Base-by-base conservation (phyloP, 495 filamentous ascomycete genomes). In the Penicillium arizonense region DNA sequence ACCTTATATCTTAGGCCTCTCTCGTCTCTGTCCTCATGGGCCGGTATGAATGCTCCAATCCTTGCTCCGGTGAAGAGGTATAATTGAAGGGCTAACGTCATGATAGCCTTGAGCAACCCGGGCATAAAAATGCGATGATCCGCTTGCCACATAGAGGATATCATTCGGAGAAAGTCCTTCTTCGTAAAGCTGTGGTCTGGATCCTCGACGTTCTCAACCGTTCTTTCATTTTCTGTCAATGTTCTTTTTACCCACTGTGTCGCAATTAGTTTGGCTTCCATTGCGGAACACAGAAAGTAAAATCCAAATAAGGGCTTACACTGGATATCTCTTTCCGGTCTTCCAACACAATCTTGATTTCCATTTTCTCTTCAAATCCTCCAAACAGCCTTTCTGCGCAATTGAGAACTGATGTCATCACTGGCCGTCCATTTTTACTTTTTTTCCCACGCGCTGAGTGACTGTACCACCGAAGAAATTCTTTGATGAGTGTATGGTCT, bases 41-140 rank as follows among this genome's bases (percentile, higher is more conserved):
- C 37, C 21, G 39, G 59, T 35, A 65, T 62, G 40, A 62, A 57
- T 44, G 50, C 47, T 36, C 56, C 35, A 43, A 65, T 58, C n/a
- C 53, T 65, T 56, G 40, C 53, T 58, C 53, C 53, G 26, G 56
- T 62, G 36, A 62, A 59, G 6, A 65, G 51, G 28, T 52, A 65
- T 28, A 65, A 10, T 40, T 65, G 48, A 43, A 65, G 56, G 40
- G 52, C 39, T 20, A 65, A 26, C 42, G 45, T 26, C 4, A 65
- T 58, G 23, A 48, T 53, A 18, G 54, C 50, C 48, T 65, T 62
- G 8, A 66, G 51, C 21, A 58, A 48, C 1, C 48, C 38, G 14
- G 53, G 54, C 4, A 66, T 47, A 23, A 66, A 62, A 0, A 26
- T 1, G 33, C 28, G 45, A 58, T 57, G 49, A 45, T 63, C 49